A percentile compares a stretch with the other conserved stretches of the same genome.
Conservation (phyloP, 306 rosid genomes). For the Castanea mollissima region DNA sequence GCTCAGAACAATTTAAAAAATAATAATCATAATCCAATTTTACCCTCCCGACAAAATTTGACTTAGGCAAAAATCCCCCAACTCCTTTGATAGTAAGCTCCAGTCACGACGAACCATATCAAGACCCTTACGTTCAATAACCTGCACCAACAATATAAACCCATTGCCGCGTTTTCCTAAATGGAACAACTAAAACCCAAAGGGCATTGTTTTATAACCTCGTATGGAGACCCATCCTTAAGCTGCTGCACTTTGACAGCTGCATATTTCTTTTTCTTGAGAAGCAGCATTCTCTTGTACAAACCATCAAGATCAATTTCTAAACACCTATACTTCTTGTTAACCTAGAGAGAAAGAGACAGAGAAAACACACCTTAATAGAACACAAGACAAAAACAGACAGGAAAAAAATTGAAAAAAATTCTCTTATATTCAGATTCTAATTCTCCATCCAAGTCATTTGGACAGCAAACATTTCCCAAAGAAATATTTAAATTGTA, state of each 20-base stretch:
- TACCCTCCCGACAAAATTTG: conserved; percentile 98
- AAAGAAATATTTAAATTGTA: not conserved
- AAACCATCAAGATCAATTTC: conserved; percentile 96
- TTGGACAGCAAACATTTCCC: not conserved
- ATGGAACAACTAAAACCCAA: conserved; percentile 5
- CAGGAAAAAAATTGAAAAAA: too few relatives aligned
- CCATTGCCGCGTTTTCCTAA: conserved; percentile 18
- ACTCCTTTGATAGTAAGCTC: conserved; percentile 90
- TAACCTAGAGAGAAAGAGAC: conserved; percentile 58
- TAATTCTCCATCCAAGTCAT: conserved; percentile 9
- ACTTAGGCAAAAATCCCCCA: conserved; percentile 87
- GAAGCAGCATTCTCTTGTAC: conserved; percentile 97
- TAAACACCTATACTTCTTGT: conserved; percentile 84
- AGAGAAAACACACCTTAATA: conserved; percentile 19
- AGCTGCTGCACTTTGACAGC: conserved; percentile 79
- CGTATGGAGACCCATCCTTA: conserved; percentile 66
- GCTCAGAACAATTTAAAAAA: conserved; percentile 5
- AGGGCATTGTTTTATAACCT: conserved; percentile 44
- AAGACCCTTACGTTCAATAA: conserved; percentile 96
- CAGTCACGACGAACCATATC: conserved; percentile 99
- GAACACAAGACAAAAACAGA: not conserved
- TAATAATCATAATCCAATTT: not conserved
- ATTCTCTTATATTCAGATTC: not conserved
- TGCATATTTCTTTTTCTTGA: conserved; percentile 96
- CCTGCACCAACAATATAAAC: conserved; percentile 42